Base-by-base conservation (phyloP, 2,329 filamentous ascomycete species). In the Eurotiales sp. region DNA sequence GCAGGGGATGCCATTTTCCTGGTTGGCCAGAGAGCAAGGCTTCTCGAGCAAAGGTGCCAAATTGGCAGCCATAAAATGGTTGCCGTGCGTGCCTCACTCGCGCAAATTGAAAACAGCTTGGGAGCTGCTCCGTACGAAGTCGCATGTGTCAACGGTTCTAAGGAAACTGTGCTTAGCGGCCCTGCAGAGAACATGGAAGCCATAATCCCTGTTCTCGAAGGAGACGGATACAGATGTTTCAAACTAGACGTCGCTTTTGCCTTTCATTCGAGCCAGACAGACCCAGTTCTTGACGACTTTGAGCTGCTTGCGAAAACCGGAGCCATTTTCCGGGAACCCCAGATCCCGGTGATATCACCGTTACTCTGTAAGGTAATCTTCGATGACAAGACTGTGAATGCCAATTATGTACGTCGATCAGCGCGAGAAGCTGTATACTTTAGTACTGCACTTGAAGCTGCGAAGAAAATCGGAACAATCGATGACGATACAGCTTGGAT, bases 131-230 rank as follows among this genome's bases (percentile, higher is more conserved):
- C 49, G 15, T 59, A 70, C 37, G 76, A 79, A 58, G 71, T 82
- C 57, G 86, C 88, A n/a, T 92, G 88, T 71, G 79, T 90, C 65
- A 93, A 93, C 59, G 84, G 85, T 0, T 84, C 85, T 0, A 77
- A 82, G 47, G 86, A 89, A 64, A 90, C 84, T 6, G 88, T 92
- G 2, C 75, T 92, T 22, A 83, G 82, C 56, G 69, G 80, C 17
- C 78, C 76, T 46, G 79, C 81, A 46, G 74, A 84, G 36, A 76
- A 86, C 55, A 81, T 86, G 48, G 74, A 80, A 55, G 72, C 74
- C 4, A 72, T 84, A 17, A 75, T 67, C 55, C 69, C 78, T 11
- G 61, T 73, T 29, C 73, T 86, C 3, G 65, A 72, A n/a, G 64
- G 68, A 12, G 72, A 76, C 54, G 80, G 79, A 2, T 78, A 84